Conservation (phyloP, 805 yeast species). For the Candida verbasci region DNA sequence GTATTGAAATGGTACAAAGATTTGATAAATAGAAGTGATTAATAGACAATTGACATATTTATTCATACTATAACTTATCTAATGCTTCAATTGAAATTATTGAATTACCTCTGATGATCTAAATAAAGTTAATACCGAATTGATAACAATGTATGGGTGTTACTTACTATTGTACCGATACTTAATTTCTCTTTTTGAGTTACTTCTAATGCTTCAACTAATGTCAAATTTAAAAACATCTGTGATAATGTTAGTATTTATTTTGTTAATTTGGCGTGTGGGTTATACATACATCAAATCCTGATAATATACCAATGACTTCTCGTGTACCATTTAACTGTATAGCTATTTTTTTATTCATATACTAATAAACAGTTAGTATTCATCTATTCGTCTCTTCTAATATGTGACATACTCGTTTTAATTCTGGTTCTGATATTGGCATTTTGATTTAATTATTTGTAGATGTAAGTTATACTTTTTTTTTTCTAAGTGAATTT, state of each 20-base stretch:
- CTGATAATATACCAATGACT: constrained; percentile 76
- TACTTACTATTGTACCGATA: constrained; percentile 59
- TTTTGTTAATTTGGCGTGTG: not conserved
- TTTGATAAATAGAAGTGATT: constrained; percentile 3
- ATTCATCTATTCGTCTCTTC: not conserved
- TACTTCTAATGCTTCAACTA: constrained; percentile 69
- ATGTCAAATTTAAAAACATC: constrained; percentile 66
- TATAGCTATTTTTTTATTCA: constrained; percentile 71
- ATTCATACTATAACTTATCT: not conserved
- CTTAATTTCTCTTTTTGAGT: constrained; percentile 42
- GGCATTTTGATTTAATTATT: not conserved
- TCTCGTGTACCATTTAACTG: constrained; percentile 76
- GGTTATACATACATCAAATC: constrained; percentile 64
- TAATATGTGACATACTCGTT: constrained; percentile 37
- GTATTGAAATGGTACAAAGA: constrained; percentile 53
- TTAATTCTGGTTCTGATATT: constrained; percentile 59
- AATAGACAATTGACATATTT: too few relatives aligned
- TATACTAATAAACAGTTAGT: constrained; percentile 44
- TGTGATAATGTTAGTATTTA: constrained; percentile 17
- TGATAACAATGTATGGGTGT: not conserved
- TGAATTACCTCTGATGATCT: constrained; percentile 71
- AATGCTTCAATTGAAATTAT: constrained; percentile 65
- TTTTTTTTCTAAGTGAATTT: too few relatives aligned
- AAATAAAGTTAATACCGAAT: not conserved
- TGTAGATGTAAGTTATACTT: too few relatives aligned